A percentile compares a stretch with the other conserved stretches of the same genome.
Conservation (phyloP, 2,329 filamentous ascomycete genomes). For the Hansfordia pulvinata region DNA sequence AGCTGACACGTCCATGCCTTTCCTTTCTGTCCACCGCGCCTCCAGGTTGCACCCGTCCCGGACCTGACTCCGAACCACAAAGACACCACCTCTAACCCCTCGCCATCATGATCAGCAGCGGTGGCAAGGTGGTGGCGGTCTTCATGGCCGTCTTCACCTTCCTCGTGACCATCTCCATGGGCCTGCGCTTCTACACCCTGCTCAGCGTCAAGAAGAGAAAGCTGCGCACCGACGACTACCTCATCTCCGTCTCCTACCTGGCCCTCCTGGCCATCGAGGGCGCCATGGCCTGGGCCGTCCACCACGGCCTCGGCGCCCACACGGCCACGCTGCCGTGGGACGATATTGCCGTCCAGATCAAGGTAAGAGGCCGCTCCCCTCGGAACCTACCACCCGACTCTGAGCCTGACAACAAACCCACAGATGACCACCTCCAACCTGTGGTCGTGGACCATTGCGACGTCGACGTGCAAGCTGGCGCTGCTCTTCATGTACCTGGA, state of each 20-base stretch:
- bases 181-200: conserved; percentile 2
- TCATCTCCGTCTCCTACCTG: background rate
- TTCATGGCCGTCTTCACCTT: conserved; percentile 2
- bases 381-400: background rate
- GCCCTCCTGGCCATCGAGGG: conserved; percentile 1
- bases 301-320: conserved; percentile 2
- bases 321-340: background rate
- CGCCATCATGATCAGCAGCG: conserved; percentile 1
- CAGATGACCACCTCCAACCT: background rate
- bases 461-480: conserved; percentile 3
- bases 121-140: conserved; percentile 1
- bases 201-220: conserved; percentile 1
- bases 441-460: conserved; percentile 5
- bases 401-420: background rate
- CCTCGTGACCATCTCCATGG: background rate
- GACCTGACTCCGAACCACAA: too few species aligned
- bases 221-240: conserved; percentile 2
- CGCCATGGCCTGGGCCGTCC: conserved; percentile 1
- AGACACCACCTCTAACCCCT: too few species aligned
- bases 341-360: conserved; percentile 1
- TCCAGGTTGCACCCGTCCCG: too few species aligned
- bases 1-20: too few species aligned
- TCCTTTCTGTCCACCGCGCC: too few species aligned
- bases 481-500: conserved; percentile 4
- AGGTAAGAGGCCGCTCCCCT: conserved; percentile 1